phyloP scores from a whole-genome alignment of 2,329 filamentous ascomycete species.

The Claviceps sp. region DNA sequence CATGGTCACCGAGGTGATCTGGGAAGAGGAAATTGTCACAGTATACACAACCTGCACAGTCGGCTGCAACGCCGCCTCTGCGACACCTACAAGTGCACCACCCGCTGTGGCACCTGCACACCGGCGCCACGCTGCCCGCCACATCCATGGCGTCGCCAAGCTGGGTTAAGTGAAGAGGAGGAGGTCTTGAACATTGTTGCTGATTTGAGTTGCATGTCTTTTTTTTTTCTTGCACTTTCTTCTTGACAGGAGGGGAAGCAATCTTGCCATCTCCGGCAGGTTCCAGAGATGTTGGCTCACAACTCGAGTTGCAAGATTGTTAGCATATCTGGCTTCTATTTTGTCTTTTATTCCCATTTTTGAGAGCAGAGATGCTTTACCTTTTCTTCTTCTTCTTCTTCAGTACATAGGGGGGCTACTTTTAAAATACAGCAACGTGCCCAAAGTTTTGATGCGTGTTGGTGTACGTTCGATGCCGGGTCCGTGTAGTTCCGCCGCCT shows the following conservation, averaged over 20 bases:
- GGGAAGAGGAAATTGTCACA: slow-evolving; percentile 41
- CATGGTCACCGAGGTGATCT: slow-evolving; percentile 41
- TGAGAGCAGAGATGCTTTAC: slow-evolving; percentile 20
- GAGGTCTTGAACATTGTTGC: slow-evolving; percentile 7
- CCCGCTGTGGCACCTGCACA: slow-evolving; percentile 9
- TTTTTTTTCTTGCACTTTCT: slow-evolving; percentile 4
- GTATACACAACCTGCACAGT: slow-evolving; percentile 33
- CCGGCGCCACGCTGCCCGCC: slow-evolving; percentile 20
- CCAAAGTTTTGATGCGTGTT: neutral
- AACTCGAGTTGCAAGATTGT: slow-evolving; percentile 19
- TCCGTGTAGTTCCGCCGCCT: neutral
- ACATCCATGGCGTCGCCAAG: slow-evolving; percentile 24
- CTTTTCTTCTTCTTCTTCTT: slow-evolving; percentile 12
- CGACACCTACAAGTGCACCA: slow-evolving; percentile 3
- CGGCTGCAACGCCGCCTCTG: slow-evolving; percentile 17
- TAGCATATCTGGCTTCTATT: slow-evolving; percentile 19
- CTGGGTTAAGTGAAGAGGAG: slow-evolving; percentile 11
- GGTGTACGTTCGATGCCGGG: neutral
- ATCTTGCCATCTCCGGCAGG: slow-evolving; percentile 21
- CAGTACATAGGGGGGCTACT: slow-evolving; percentile 18
- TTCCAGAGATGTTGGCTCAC: slow-evolving; percentile 17
- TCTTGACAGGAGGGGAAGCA: slow-evolving; percentile 4
- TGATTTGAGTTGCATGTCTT: slow-evolving; percentile 3
- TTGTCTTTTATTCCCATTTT: slow-evolving; percentile 6
- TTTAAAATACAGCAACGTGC: slow-evolving; percentile 9